A percentile compares a stretch with the other conserved stretches of the same genome.
These are phyloP conservation scores for Pyricularia grisea DNA, from an alignment of 2,329 filamentous ascomycete species.

Conservation along the genomic window DNA sequence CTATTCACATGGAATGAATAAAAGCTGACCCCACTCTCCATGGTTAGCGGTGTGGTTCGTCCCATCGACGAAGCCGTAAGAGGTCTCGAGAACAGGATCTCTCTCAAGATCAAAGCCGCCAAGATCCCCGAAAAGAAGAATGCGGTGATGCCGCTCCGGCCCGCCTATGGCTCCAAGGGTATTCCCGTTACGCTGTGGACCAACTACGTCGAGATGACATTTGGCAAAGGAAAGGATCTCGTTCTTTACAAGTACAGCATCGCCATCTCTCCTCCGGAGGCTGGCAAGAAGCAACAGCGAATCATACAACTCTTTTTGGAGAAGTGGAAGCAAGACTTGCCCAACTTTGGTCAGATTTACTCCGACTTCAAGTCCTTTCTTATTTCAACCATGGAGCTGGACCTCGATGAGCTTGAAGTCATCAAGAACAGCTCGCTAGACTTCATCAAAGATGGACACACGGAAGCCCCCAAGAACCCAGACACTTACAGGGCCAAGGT, in stretches of 20 bases:
- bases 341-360: conserved; percentile 13
- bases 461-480: conserved; percentile 13
- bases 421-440: conserved; percentile 5
- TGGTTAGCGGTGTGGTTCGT: neutral
- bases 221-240: conserved; percentile 6
- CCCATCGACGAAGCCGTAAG: neutral
- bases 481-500: conserved; percentile 14
- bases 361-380: conserved; percentile 24
- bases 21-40: neutral
- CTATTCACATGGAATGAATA: neutral
- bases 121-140: neutral
- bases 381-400: conserved; percentile 16
- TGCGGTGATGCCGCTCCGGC: conserved; percentile 8
- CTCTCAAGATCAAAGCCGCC: neutral
- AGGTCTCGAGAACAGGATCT: neutral
- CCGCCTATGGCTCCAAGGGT: conserved; percentile 14
- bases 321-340: conserved; percentile 10
- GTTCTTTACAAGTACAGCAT: conserved; percentile 14
- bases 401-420: conserved; percentile 2
- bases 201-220: conserved; percentile 15
- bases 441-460: conserved; percentile 21
- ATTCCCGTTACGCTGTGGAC: conserved; percentile 12
- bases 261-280: conserved; percentile 8
- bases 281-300: conserved; percentile 12
- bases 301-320: conserved; percentile 16